A percentile compares a stretch with the other conserved stretches of the same genome.
These are phyloP conservation scores for Globisporangium echinulatum DNA, from an alignment of 352 stramenopile genomes.

Conservation along the genomic window DNA sequence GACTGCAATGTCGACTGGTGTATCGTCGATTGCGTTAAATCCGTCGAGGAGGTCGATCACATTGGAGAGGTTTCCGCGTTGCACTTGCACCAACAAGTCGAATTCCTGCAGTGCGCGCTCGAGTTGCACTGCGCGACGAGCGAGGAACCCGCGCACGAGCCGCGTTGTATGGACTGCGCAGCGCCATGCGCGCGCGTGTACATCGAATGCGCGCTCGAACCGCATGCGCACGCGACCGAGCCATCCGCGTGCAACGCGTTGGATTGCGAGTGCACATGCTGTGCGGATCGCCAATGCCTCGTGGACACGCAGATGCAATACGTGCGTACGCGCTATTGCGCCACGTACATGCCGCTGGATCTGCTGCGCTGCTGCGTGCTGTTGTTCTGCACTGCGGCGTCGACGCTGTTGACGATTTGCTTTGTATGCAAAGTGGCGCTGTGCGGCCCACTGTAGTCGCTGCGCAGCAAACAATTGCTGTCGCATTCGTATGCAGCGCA, in stretches of 20 bases:
- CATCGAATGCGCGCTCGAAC: constrained; percentile 21
- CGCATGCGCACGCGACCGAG: constrained; percentile 25
- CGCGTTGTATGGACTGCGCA: constrained; percentile 39
- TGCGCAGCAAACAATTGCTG: constrained; percentile 25
- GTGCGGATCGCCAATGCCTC: constrained; percentile 33
- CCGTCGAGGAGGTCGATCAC: constrained; percentile 64
- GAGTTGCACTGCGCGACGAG: constrained; percentile 16
- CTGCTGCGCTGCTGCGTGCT: constrained; percentile 25
- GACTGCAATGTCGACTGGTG: constrained; percentile 30
- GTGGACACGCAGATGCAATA: constrained; percentile 23
- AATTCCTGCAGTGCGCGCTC: constrained; percentile 19
- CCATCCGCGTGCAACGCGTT: constrained; percentile 44
- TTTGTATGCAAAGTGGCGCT: constrained; percentile 28
- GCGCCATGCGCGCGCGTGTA: constrained; percentile 23
- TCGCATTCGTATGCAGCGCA: constrained; percentile 26
- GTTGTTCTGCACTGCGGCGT: background rate
- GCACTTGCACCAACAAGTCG: constrained; percentile 52
- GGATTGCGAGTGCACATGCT: constrained; percentile 45
- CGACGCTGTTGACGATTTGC: constrained; percentile 11
- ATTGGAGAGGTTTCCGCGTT: constrained; percentile 34
- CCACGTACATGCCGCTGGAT: constrained; percentile 43
- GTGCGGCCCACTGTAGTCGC: constrained; percentile 32
- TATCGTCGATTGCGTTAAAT: constrained; percentile 30
- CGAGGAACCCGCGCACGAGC: constrained; percentile 50
- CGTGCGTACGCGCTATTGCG: constrained; percentile 18